Conservation (phyloP, 192 early-diverging fungal genomes). For the Rhizoclosmatium globosum region DNA sequence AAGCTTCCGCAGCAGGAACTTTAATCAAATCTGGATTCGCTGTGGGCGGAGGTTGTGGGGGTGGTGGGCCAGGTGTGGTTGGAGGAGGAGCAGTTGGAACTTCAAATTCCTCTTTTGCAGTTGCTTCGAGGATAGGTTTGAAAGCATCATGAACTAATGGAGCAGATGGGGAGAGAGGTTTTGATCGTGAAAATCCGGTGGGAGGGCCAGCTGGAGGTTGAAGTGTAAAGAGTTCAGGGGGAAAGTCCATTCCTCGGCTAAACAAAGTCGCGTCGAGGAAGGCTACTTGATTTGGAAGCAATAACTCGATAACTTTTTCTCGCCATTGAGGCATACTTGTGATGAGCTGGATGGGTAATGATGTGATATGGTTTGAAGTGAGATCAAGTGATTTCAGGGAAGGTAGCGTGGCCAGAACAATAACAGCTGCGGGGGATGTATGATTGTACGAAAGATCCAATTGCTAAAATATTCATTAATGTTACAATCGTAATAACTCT, state of each 20-base stretch:
- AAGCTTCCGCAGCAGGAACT: neutral
- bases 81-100: no score
- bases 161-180: neutral
- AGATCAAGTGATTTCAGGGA: conserved; percentile 52
- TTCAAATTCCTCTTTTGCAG: no score
- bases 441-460: conserved; percentile 64
- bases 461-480: conserved; percentile 32
- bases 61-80: no score
- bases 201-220: neutral
- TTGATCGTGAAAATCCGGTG: neutral
- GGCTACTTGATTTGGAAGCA: conserved; percentile 51
- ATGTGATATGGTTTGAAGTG: conserved; percentile 50
- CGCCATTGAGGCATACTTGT: conserved; percentile 49
- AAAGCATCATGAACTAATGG: neutral
- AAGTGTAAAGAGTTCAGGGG: neutral
- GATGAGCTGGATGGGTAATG: conserved; percentile 42
- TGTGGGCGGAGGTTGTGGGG: no score
- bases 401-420: conserved; percentile 58
- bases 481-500: neutral
- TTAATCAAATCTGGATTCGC: neutral
- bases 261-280: conserved; percentile 39
- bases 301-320: conserved; percentile 56
- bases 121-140: no score
- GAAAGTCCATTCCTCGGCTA: neutral
- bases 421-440: conserved; percentile 46